Conservation (phyloP, 2,329 filamentous ascomycete genomes). For the Nothophaeocryptopus gaeumannii region DNA sequence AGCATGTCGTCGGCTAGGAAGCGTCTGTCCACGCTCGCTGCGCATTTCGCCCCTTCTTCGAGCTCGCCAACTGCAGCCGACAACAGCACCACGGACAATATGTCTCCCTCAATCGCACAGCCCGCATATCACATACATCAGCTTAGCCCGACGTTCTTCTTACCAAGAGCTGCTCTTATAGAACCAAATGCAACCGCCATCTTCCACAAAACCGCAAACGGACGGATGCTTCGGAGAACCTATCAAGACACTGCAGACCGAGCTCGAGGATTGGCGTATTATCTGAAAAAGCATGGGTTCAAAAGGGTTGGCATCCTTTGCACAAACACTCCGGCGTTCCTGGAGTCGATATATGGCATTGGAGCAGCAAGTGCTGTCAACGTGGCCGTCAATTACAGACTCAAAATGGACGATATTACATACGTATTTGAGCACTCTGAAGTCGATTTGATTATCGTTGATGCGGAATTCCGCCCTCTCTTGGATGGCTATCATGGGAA, state of each 20-base stretch:
- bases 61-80: constrained; percentile 28
- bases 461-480: constrained; percentile 72
- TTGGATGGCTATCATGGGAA: constrained; percentile 63
- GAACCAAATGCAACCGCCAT: constrained; percentile 63
- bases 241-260: constrained; percentile 84
- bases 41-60: constrained; percentile 40
- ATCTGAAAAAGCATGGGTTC: constrained; percentile 68
- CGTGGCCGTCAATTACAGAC: constrained; percentile 68
- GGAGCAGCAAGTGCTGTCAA: constrained; percentile 76
- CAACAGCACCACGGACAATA: constrained; percentile 23
- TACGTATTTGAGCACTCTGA: constrained; percentile 90
- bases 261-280: constrained; percentile 84
- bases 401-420: constrained; percentile 79
- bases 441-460: constrained; percentile 82
- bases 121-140: constrained; percentile 61
- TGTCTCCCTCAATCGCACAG: constrained; percentile 4
- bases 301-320: constrained; percentile 80
- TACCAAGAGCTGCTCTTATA: constrained; percentile 80
- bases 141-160: constrained; percentile 84
- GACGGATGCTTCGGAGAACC: constrained; percentile 67
- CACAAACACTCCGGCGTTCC: constrained; percentile 91
- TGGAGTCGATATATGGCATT: constrained; percentile 86
- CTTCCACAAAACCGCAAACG: constrained; percentile 43
- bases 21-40: constrained; percentile 57
- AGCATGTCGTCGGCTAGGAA: constrained; percentile 62